Base-by-base conservation (phyloP, 331 rosid genomes). In the Quercus lobata region DNA sequence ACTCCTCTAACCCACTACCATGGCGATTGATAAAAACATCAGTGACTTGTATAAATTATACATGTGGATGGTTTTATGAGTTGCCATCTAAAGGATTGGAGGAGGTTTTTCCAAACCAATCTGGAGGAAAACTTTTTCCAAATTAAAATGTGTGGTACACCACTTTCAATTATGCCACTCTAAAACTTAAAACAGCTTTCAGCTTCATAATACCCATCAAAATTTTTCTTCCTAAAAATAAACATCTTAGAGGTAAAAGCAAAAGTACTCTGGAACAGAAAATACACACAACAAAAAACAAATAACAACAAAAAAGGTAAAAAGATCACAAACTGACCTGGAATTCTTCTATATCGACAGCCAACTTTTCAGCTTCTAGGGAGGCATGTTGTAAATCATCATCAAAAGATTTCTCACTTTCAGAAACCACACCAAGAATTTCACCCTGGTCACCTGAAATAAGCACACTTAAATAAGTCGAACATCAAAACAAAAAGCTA, bases 371-470 rank as follows among this genome's bases (percentile, higher is more conserved):
- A 73, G 80, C 76, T 82, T 87, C 89, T 27, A 29, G 80, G 44
- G 80, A 81, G 44, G 53, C 89, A 81, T 72, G 83, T 25, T 85
- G 89, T 80, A 68, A 78, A 80, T 83, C 84, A 75, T 61, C 86
- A 73, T 87, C 93, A 37, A 76, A 73, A 81, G 81, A 53, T 66
- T 81, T 84, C 74, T 88, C 92, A 49, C 77, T 87, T 71, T 71
- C 80, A 84, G 86, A 82, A 81, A 80, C 90, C 81, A 79, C 85
- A 78, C 71, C 85, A 77, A 79, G 74, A 77, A 60, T 57, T 84
- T 87, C 90, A 76, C 77, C 89, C 78, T 62, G 90, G 81, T 84
- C 90, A 77, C 84, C 98, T 92, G 89, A 79, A 75, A 77, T 78
- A 70, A 68, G 25, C 78, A 83, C 12, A 76, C 81, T 77, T 74